A percentile compares a stretch with the other conserved stretches of the same genome.
These are phyloP conservation scores for Russula ochroleuca DNA, from an alignment of 768 basidiomycete genomes.

Conservation along the genomic window DNA sequence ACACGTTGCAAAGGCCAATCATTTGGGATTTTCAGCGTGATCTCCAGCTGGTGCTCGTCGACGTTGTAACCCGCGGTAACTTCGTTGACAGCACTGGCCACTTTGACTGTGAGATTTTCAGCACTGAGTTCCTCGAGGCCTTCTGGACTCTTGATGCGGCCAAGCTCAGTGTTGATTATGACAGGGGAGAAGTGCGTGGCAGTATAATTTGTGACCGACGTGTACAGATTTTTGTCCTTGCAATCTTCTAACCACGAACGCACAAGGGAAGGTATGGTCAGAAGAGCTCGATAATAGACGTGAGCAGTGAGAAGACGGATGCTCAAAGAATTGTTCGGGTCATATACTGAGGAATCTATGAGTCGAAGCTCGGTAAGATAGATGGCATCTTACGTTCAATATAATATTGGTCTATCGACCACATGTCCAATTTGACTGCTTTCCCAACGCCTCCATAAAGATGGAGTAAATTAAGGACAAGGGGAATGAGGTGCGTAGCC, in stretches of 20 bases:
- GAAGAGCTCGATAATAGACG: slow-evolving; percentile 81
- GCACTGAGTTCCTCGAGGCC: slow-evolving; percentile 56
- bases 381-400: slow-evolving; percentile 52
- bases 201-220: slow-evolving; percentile 71
- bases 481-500: slow-evolving; percentile 60
- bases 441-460: slow-evolving; percentile 62
- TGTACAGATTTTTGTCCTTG: slow-evolving; percentile 85
- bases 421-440: slow-evolving; percentile 76
- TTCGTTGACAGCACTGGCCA: slow-evolving; percentile 68
- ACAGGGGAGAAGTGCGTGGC: slow-evolving; percentile 84
- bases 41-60: slow-evolving; percentile 91
- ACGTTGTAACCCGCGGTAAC: slow-evolving; percentile 80
- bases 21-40: slow-evolving; percentile 74
- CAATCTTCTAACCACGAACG: slow-evolving; percentile 82
- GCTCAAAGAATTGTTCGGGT: slow-evolving; percentile 47
- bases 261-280: slow-evolving; percentile 79
- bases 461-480: slow-evolving; percentile 59
- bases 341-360: slow-evolving; percentile 49
- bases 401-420: slow-evolving; percentile 81
- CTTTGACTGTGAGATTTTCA: slow-evolving; percentile 77
- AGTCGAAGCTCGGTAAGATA: neutral
- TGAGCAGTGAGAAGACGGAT: slow-evolving; percentile 75
- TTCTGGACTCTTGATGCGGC: slow-evolving; percentile 57
- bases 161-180: slow-evolving; percentile 79
- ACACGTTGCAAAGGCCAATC: slow-evolving; percentile 91